phyloP scores from a whole-genome alignment of 2,329 filamentous ascomycete species.

The Penicillium sp. region DNA sequence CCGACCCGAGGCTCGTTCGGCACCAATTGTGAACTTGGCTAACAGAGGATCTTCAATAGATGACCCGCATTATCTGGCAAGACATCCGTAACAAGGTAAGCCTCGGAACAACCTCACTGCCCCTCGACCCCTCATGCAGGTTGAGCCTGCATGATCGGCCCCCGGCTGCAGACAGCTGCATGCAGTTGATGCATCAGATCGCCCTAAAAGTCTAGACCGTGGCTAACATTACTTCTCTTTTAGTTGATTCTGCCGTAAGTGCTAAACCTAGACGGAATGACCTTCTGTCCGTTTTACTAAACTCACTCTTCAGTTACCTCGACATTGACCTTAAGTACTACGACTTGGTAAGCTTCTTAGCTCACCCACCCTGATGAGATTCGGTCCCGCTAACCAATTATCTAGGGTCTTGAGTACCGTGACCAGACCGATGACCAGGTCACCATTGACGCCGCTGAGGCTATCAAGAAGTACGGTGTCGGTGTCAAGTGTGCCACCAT shows the following conservation, averaged over 20 bases:
- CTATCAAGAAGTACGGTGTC: conserved; percentile 98
- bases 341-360: conserved; percentile 60
- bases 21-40: conserved; percentile 14
- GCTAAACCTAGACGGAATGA: neutral
- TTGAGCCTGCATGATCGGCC: conserved; percentile 18
- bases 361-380: neutral
- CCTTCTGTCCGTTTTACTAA: conserved; percentile 17
- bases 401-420: conserved; percentile 79
- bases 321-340: conserved; percentile 99
- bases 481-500: conserved; percentile 99
- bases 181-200: conserved; percentile 13
- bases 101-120: neutral
- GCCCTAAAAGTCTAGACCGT: neutral
- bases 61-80: conserved; percentile 99
- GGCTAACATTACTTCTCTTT: conserved; percentile 15
- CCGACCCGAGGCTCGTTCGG: conserved; percentile 4
- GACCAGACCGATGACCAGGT: conserved; percentile 96
- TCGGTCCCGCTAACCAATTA: conserved; percentile 10
- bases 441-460: conserved; percentile 90
- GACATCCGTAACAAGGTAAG: conserved; percentile 90
- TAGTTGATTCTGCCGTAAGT: conserved; percentile 78
- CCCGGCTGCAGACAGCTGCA: conserved; percentile 11
- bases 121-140: conserved; percentile 8
- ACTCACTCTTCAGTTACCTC: conserved; percentile 61
- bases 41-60: conserved; percentile 52